These are phyloP conservation scores for Beta lomatogona DNA, from an alignment of 179 eudicot species.

Conservation along the genomic window DNA sequence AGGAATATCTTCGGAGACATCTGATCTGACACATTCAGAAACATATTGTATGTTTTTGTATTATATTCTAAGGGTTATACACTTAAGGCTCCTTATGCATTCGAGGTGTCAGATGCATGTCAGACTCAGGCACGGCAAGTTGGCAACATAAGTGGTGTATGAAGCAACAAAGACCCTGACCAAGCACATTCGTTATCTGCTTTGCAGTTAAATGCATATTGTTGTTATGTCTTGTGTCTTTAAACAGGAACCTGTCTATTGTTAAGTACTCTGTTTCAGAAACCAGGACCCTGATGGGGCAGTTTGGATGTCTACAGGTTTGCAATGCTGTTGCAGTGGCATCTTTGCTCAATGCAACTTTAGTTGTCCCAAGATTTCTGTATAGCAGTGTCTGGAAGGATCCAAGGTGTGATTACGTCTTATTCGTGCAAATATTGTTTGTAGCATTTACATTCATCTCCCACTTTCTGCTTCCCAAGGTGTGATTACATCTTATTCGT, in stretches of 20 bases:
- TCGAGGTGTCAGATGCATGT: neutral
- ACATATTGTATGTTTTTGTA: neutral
- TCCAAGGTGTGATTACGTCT: conserved; percentile 54
- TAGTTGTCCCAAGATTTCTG: conserved; percentile 86
- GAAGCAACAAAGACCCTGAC: neutral
- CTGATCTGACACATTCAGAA: neutral
- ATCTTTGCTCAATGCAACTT: conserved; percentile 81
- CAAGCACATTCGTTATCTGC: neutral
- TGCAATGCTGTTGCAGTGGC: conserved; percentile 98
- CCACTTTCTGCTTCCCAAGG: neutral
- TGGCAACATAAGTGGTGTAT: neutral
- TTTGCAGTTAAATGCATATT: neutral
- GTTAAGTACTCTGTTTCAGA: neutral
- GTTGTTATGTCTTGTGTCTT: neutral
- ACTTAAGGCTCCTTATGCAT: neutral
- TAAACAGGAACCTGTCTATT: neutral
- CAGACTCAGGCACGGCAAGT: neutral
- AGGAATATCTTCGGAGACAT: no score
- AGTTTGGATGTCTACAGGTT: conserved; percentile 52
- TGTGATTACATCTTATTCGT: no score
- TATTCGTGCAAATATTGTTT: neutral
- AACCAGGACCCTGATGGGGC: conserved; percentile 5
- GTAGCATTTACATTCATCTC: neutral
- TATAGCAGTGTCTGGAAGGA: conserved; percentile 98
- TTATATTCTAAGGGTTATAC: neutral